Evolutionary conservation across 345 rosid species (phyloP), one percentile per base, ranked within the genome.

Genomic region (Linum lewisii): DNA sequence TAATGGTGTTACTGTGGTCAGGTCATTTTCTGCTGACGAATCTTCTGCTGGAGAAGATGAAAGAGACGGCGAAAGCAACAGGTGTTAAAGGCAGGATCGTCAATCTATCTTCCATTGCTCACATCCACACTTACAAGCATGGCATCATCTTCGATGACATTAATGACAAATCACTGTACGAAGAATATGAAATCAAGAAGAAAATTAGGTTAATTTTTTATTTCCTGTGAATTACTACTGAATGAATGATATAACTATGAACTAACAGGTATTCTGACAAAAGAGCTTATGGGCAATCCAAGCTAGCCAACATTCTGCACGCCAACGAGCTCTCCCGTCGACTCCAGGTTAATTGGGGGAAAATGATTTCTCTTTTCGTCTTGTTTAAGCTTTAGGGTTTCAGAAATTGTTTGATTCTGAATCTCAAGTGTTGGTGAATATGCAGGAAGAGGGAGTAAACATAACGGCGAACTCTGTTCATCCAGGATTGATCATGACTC

Each of bases 241-340:
- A 50, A 10, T 23, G n/a, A n/a, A n/a, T n/a, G n/a, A 26, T 26
- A 26, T 26, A 6, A 26, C n/a, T 26, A 26, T 26, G 32, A 26
- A 26, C 32, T 2, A 52, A 36, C 78, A 92, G 98, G 9, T 92
- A 92, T 66, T 73, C 82, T 44, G 89, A 85, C 67, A 89, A 85
- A 80, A 79, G 71, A 64, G 99, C 99, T 5, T 89, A 93, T 37
- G 99, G 95, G 15, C 97, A 93, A 66, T 89, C 99, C 9, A 93
- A 93, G 59, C 66, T 93, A 58, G 99, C 99, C 16, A 89, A 82
- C 73, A 75, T 93, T 69, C 75, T 93, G 14, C 99, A 89, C 32
- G 84, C 86, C 51, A 86, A 77, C 13, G 95, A 89, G 79, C 94
- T 93, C 72, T 77, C 93, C 34, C 94, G 85, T 69, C 88, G 82